Percentiles rank a stretch among this genome's conserved stretches.
Conservation (phyloP, 2,329 filamentous ascomycete species). For the Ceratocystis papillata region DNA sequence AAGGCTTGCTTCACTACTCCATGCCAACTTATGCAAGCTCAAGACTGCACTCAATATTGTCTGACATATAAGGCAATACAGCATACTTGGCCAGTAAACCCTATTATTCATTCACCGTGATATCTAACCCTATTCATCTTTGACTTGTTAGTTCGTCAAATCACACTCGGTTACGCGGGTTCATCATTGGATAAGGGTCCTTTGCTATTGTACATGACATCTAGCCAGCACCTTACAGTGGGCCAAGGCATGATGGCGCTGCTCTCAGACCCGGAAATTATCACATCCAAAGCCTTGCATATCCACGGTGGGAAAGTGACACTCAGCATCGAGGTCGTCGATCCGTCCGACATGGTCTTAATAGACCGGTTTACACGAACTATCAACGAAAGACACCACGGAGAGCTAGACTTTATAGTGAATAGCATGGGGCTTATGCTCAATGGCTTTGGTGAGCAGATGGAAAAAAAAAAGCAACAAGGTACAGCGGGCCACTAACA, state of each 20-base stretch:
- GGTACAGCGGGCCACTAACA: not conserved
- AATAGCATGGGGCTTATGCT: constrained; percentile 11
- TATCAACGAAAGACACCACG: constrained; percentile 12
- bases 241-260: constrained; percentile 9
- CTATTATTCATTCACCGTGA: not conserved
- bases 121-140: constrained; percentile 2
- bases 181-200: not conserved
- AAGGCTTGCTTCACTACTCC: not conserved
- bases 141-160: constrained; percentile 8
- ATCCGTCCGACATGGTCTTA: constrained; percentile 1
- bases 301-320: constrained; percentile 15
- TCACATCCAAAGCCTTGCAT: not conserved
- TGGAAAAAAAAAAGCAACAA: not conserved
- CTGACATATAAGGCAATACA: not conserved
- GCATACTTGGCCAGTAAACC: not conserved
- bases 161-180: constrained; percentile 4
- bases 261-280: constrained; percentile 3
- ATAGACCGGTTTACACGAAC: constrained; percentile 15
- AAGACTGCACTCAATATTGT: not conserved
- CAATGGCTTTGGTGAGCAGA: not conserved
- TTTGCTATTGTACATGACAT: constrained; percentile 14
- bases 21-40: not conserved
- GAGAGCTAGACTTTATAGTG: constrained; percentile 12
- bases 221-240: not conserved
- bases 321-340: constrained; percentile 11